Conservation (phyloP, 495 filamentous ascomycete genomes). For the Xylaria scruposa region DNA sequence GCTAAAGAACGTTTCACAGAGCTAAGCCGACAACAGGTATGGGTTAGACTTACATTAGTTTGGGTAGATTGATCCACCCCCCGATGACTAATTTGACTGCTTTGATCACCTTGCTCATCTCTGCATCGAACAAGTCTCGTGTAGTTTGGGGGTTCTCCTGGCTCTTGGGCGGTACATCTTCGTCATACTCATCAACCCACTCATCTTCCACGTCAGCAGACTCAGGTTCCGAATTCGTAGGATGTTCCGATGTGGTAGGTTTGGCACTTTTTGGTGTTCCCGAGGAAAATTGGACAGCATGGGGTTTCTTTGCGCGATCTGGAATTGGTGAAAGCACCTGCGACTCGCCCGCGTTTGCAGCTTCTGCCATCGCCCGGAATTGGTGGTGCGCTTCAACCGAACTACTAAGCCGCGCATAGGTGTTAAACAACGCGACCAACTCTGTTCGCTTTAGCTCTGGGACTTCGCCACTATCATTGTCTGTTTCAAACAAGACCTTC, state of each 20-base stretch:
- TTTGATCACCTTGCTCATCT: conserved; percentile 66
- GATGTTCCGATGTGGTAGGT: conserved; percentile 24
- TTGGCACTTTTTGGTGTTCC: conserved; percentile 22
- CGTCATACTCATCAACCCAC: conserved; percentile 48
- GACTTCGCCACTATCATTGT: conserved; percentile 72
- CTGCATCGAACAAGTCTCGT: conserved; percentile 66
- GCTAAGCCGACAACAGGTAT: neutral
- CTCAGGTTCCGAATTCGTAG: conserved; percentile 27
- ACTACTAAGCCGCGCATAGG: conserved; percentile 82
- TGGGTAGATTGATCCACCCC: conserved; percentile 73
- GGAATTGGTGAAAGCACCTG: conserved; percentile 48
- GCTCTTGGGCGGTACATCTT: conserved; percentile 43
- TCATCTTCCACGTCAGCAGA: conserved; percentile 30
- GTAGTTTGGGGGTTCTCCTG: conserved; percentile 47
- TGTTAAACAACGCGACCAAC: conserved; percentile 92
- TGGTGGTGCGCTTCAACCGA: conserved; percentile 75
- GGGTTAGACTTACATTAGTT: conserved; percentile 68
- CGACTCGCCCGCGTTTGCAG: conserved; percentile 65
- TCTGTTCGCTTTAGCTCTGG: conserved; percentile 86
- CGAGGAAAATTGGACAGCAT: conserved; percentile 47
- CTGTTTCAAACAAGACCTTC: conserved; percentile 95
- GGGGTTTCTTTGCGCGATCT: conserved; percentile 53
- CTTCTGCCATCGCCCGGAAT: conserved; percentile 74
- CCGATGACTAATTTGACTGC: conserved; percentile 69
- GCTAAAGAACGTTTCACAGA: neutral